Evolutionary conservation across 1,284 basidiomycete genomes (phyloP).

Genomic region (Hypsizygus ulmarius): DNA sequence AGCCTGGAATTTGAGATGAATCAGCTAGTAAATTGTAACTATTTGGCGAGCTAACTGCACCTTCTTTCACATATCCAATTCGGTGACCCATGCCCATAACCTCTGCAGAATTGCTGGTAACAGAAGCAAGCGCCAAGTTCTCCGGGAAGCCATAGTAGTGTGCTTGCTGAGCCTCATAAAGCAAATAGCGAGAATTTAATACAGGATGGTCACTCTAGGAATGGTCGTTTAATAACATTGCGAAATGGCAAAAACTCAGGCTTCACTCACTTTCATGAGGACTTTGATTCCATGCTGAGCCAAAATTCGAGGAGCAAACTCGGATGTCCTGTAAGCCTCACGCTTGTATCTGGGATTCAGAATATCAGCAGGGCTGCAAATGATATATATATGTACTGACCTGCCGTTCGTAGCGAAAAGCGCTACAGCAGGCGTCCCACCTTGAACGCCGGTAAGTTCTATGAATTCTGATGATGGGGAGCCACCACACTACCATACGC

Average conservation of each 20-base stretch:
- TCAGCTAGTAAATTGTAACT: too few relatives aligned
- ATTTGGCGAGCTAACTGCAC: slow-evolving; percentile 16
- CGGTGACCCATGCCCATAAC: slow-evolving; percentile 45
- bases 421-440: slow-evolving; percentile 68
- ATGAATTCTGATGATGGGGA: not conserved
- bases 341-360: slow-evolving; percentile 59
- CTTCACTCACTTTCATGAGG: slow-evolving; percentile 55
- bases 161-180: slow-evolving; percentile 88
- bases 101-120: slow-evolving; percentile 55
- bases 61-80: slow-evolving; percentile 44
- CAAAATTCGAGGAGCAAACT: slow-evolving; percentile 75
- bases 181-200: slow-evolving; percentile 74
- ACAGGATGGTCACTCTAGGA: slow-evolving; percentile 69
- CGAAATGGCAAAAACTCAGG: not conserved
- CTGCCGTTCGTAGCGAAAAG: slow-evolving; percentile 70
- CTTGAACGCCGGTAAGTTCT: slow-evolving; percentile 23
- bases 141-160: slow-evolving; percentile 72
- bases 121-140: slow-evolving; percentile 66
- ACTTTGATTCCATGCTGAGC: slow-evolving; percentile 65
- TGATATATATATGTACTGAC: slow-evolving; percentile 21
- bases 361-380: not conserved
- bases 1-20: slow-evolving; percentile 25
- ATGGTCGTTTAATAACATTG: slow-evolving; percentile 2
- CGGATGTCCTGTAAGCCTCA: slow-evolving; percentile 75
- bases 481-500: slow-evolving; percentile 51